Base-by-base conservation (phyloP, 176 grass and related monocot species). In the Phyllostachys edulis region DNA sequence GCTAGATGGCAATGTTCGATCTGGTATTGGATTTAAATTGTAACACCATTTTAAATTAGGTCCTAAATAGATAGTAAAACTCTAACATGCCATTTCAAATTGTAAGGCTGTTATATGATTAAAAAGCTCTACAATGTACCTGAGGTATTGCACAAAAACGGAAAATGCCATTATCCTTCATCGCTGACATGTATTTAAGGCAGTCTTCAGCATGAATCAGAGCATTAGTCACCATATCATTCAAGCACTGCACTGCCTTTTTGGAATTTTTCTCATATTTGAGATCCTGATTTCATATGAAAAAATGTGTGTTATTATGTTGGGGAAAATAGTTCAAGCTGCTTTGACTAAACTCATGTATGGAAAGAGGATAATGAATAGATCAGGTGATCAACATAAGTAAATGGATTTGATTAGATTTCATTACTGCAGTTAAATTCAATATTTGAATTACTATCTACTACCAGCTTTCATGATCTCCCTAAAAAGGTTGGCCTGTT, bases 171-270 rank as follows among this genome's bases (percentile, higher is more conserved):
- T 41, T 17, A 87, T 94, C 89, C 77, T 95, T 98, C 69, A 98
- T 88, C 7, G 80, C 67, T 70, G 93, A 80, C 91, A 98, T 95
- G 88, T 98, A 98, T 47, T 85, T 32, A 71, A 98, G 87, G 81
- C 93, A 98, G 42, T 94, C 91, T 84, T 92, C 85, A 12, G 84
- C 91, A 81, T 98, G 96, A 80, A 71, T 76, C 63, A 98, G 82
- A 89, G 96, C 93, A 87, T 98, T 87, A 55, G 93, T 95, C 67
- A 98, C 93, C 87, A 98, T 71, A 84, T 98, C 91, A 85, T 98
- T 98, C 74, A 98, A 94, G 84, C 96, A 98, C 37, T 92, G 93
- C 60, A 98, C 96, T 29, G 96, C 89, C 47, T 87, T 95, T 63
- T 84, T 74, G 26, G 26, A 95, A 87, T 98, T 98, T 73, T 95